Percentiles rank a stretch among this genome's conserved stretches.
phyloP scores from a whole-genome alignment of 805 yeast genomes.

The Yamadazyma endophytica region DNA sequence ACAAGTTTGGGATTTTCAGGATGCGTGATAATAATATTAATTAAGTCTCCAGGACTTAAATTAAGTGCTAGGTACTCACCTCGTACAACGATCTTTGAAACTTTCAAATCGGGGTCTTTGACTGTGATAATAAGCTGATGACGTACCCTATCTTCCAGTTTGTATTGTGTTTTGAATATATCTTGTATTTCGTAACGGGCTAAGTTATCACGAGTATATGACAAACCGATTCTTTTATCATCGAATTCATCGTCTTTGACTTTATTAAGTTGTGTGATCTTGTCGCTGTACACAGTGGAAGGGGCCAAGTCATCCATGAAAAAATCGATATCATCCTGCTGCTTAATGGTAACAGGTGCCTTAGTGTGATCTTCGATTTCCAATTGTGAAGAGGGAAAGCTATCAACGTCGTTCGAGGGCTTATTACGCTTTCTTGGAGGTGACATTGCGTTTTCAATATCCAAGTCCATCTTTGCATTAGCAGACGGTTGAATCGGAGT shows the following conservation, averaged over 20 bases:
- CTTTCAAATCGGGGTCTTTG: slow-evolving; percentile 26
- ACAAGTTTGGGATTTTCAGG: slow-evolving; percentile 38
- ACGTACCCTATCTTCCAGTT: slow-evolving; percentile 20
- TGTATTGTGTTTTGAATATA: slow-evolving; percentile 27
- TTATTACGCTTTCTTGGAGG: too few species aligned
- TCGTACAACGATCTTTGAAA: slow-evolving; percentile 47
- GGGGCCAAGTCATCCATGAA: too few species aligned
- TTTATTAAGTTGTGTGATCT: too few species aligned
- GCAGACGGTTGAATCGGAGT: too few species aligned
- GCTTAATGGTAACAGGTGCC: too few species aligned
- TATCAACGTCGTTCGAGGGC: not conserved
- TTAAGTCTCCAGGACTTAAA: slow-evolving; percentile 48
- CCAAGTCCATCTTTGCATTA: too few species aligned
- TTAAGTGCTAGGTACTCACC: slow-evolving; percentile 58
- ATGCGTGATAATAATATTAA: slow-evolving; percentile 55
- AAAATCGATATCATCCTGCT: too few species aligned
- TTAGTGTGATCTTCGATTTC: too few species aligned
- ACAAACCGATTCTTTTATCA: slow-evolving; percentile 9
- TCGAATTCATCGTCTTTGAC: not conserved
- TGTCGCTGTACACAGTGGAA: too few species aligned
- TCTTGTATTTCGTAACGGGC: slow-evolving; percentile 43
- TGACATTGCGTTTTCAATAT: too few species aligned
- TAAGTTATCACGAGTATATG: slow-evolving; percentile 46
- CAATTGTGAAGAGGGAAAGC: not conserved
- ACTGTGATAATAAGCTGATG: slow-evolving; percentile 57